Conservation (phyloP, 257 asterid genomes). For the Sherardia arvensis region DNA sequence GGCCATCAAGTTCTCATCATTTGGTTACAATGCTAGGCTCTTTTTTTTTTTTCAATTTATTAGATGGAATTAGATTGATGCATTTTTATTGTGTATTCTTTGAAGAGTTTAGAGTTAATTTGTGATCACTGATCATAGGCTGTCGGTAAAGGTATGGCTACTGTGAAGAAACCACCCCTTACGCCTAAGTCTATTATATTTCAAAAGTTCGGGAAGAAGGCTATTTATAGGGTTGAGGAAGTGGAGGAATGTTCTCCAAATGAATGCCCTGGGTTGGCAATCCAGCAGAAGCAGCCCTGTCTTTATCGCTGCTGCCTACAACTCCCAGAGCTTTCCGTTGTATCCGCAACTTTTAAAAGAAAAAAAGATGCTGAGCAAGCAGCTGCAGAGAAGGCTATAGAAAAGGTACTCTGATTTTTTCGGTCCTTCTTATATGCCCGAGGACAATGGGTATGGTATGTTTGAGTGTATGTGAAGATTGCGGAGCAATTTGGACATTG, state of each 20-base stretch:
- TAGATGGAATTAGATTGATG: neutral
- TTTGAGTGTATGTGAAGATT: neutral
- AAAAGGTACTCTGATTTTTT: slow-evolving; percentile 39
- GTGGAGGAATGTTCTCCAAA: slow-evolving; percentile 42
- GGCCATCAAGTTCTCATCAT: neutral
- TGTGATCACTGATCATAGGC: slow-evolving; percentile 20
- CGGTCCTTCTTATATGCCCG: too few species aligned
- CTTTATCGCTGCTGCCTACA: slow-evolving; percentile 64
- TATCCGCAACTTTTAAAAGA: slow-evolving; percentile 51
- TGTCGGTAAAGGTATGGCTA: slow-evolving; percentile 19
- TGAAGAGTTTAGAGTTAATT: neutral
- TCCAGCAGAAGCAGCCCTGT: slow-evolving; percentile 54
- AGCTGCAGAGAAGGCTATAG: slow-evolving; percentile 84
- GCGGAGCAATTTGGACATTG: neutral
- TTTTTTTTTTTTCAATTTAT: neutral
- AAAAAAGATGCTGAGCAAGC: slow-evolving; percentile 95
- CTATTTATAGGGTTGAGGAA: slow-evolving; percentile 69
- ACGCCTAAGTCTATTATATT: slow-evolving; percentile 82
- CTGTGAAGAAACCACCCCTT: slow-evolving; percentile 40
- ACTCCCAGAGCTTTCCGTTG: slow-evolving; percentile 63
- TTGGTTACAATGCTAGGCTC: neutral
- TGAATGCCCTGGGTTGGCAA: slow-evolving; percentile 64
- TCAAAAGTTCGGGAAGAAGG: slow-evolving; percentile 66
- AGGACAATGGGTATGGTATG: neutral
- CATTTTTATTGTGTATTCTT: neutral